A percentile compares a stretch with the other conserved stretches of the same genome.
phyloP scores from a whole-genome alignment of 2,329 filamentous ascomycete species.

The Xylariaceae sp. region DNA sequence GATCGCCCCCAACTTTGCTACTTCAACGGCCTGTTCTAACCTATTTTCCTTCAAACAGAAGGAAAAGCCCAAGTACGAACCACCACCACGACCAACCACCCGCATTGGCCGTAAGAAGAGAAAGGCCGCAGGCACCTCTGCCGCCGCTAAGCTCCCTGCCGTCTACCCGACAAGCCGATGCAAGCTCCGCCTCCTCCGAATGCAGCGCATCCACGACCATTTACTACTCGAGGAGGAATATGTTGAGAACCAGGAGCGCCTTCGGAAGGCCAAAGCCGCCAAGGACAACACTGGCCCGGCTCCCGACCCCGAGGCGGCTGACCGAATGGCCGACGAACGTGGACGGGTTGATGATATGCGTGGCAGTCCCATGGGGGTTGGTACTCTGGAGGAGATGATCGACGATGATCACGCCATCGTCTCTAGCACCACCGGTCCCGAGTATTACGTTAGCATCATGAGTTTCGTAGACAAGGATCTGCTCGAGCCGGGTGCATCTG shows the following conservation, averaged over 20 bases:
- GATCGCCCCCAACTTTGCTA: background rate
- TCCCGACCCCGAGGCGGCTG: constrained; percentile 74
- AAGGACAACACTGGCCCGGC: constrained; percentile 70
- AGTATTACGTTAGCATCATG: constrained; percentile 99
- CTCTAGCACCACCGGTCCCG: constrained; percentile 93
- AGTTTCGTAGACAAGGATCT: constrained; percentile 99
- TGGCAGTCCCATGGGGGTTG: constrained; percentile 97
- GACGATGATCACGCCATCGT: constrained; percentile 99
- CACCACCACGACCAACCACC: constrained; percentile 93
- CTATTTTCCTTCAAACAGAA: constrained; percentile 64
- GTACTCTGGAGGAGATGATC: constrained; percentile 97
- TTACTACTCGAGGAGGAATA: constrained; percentile 97
- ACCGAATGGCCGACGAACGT: constrained; percentile 92
- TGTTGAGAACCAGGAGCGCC: constrained; percentile 96
- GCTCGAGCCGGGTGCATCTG: constrained; percentile 92
- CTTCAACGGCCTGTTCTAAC: constrained; percentile 1
- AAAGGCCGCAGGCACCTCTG: constrained; percentile 90
- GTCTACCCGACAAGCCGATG: constrained; percentile 96
- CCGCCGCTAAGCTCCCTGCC: constrained; percentile 90
- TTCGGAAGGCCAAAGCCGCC: constrained; percentile 87
- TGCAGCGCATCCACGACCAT: constrained; percentile 99
- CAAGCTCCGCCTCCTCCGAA: constrained; percentile 94
- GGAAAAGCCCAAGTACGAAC: constrained; percentile 99
- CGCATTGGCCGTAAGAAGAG: constrained; percentile 98
- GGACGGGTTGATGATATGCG: constrained; percentile 97